Percentiles rank a stretch among this genome's conserved stretches.
Conservation (phyloP, 2,329 filamentous ascomycete species). For the Emmonsiellopsis sp. region DNA sequence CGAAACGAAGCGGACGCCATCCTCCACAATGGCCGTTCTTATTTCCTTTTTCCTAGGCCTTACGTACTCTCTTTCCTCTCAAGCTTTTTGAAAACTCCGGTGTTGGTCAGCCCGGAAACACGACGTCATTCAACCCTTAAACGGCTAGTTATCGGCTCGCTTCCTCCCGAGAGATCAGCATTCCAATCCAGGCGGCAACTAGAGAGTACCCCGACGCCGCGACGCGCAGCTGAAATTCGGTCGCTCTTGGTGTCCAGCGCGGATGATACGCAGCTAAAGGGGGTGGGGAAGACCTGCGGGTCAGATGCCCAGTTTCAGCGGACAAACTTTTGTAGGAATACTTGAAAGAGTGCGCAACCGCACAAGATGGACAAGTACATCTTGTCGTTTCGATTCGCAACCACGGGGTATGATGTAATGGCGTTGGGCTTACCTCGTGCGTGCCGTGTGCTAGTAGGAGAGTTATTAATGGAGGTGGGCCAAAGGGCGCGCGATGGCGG, state of each 20-base stretch:
- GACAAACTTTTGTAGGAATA: not conserved
- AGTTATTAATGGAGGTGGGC: not conserved
- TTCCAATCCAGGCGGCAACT: not conserved
- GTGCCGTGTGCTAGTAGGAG: not conserved
- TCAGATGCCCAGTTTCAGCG: constrained; percentile 1
- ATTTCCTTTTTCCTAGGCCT: not conserved
- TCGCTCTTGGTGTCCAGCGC: not conserved
- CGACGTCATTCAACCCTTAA: not conserved
- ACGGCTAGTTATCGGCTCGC: constrained; percentile 2
- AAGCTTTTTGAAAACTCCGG: not conserved
- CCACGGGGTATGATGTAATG: constrained; percentile 5
- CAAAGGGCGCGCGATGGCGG: not conserved
- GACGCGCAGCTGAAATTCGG: not conserved
- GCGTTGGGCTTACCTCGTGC: not conserved
- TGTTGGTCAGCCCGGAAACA: not conserved
- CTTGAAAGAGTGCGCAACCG: not conserved
- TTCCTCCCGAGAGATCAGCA: constrained; percentile 1
- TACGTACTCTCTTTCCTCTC: not conserved
- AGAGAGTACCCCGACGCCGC: not conserved
- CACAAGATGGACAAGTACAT: not conserved
- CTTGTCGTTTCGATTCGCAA: not conserved
- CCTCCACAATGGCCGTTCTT: not conserved
- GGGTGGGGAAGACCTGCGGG: not conserved
- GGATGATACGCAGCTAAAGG: constrained; percentile 1
- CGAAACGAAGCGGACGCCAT: constrained; percentile 89